Conservation (phyloP, 306 rosid species). For the Cucumis hystrix region DNA sequence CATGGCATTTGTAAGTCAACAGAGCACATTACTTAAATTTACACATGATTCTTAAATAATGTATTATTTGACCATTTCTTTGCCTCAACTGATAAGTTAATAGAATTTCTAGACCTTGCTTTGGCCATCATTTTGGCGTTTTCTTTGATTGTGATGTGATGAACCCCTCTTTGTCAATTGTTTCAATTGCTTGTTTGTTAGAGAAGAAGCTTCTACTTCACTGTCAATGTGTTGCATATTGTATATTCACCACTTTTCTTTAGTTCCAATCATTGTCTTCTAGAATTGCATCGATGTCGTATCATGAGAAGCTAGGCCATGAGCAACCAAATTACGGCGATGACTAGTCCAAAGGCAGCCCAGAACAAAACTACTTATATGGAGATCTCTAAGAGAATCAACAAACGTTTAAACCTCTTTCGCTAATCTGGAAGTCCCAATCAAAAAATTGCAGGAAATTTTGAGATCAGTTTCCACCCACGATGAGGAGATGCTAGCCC, state of each 20-base stretch:
- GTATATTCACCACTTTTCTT: background rate
- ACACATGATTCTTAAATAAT: background rate
- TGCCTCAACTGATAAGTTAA: background rate
- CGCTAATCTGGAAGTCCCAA: no score
- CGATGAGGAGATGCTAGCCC: no score
- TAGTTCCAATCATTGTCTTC: background rate
- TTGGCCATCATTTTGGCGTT: background rate
- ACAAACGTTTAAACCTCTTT: no score
- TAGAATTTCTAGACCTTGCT: background rate
- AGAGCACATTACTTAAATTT: background rate
- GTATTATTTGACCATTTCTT: background rate
- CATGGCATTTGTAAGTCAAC: background rate
- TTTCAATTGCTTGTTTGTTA: background rate
- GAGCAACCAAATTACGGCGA: no score
- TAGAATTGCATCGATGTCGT: background rate
- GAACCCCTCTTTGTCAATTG: background rate
- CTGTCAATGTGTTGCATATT: background rate
- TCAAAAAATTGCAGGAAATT: no score
- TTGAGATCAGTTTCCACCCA: no score
- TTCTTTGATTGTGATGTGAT: background rate
- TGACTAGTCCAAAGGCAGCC: no score
- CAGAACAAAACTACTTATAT: no score
- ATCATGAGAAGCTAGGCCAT: background rate
- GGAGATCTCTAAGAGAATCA: no score
- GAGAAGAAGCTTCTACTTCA: background rate